A percentile compares a stretch with the other conserved stretches of the same genome.
These are phyloP conservation scores for Didymella lethalis DNA, from an alignment of 2,329 filamentous ascomycete species.

Conservation along the genomic window DNA sequence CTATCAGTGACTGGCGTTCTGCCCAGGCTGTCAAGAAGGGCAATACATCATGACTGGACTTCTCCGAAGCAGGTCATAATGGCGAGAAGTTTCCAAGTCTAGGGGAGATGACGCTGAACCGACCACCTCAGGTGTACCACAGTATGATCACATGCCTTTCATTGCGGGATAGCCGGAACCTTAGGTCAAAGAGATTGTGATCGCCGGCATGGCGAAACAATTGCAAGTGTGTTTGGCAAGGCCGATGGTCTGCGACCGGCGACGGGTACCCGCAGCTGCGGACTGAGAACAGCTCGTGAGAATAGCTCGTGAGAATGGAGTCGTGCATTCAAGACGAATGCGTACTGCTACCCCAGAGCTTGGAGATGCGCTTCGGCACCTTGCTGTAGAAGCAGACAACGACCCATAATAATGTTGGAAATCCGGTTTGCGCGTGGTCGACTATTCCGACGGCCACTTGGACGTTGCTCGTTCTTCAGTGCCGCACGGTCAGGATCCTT, in stretches of 20 bases:
- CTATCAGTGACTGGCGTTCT: background rate
- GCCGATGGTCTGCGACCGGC: constrained; percentile 11
- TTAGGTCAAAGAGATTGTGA: constrained; percentile 16
- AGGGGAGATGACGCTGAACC: constrained; percentile 18
- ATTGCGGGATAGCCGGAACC: constrained; percentile 16
- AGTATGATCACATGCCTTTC: constrained; percentile 18
- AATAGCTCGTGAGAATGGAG: constrained; percentile 9
- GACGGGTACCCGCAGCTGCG: constrained; percentile 5
- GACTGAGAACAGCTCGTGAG: constrained; percentile 1
- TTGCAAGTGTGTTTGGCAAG: constrained; percentile 20
- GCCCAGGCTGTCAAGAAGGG: background rate
- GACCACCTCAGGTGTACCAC: constrained; percentile 2
- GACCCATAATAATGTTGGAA: background rate
- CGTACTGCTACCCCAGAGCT: constrained; percentile 8
- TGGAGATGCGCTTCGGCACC: constrained; percentile 4
- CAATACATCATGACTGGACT: constrained; percentile 12
- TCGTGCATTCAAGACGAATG: constrained; percentile 20
- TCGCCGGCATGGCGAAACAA: constrained; percentile 20
- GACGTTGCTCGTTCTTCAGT: background rate
- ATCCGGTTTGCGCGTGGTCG: no score
- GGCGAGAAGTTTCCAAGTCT: constrained; percentile 19
- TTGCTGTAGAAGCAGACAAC: background rate
- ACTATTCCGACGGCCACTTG: background rate
- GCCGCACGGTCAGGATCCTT: background rate
- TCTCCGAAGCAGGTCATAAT: constrained; percentile 17